Evolutionary conservation across 805 yeast genomes (phyloP).

Genomic region (Millerozyma miso): DNA sequence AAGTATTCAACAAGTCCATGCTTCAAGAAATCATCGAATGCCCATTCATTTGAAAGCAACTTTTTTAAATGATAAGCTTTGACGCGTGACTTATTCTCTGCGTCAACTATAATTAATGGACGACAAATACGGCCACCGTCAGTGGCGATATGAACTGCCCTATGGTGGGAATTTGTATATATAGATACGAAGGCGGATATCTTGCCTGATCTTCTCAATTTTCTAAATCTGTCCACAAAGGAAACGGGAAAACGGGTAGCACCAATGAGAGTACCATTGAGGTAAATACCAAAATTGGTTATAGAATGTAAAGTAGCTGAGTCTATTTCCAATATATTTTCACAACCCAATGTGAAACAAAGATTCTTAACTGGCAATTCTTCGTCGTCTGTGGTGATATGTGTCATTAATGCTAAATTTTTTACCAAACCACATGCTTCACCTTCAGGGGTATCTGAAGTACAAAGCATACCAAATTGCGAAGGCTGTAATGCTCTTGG

Average conservation of each 20-base stretch:
- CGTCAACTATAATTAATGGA: constrained; percentile 80
- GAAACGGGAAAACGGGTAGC: constrained; percentile 81
- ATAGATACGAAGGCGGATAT: constrained; percentile 89
- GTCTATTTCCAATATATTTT: constrained; percentile 74
- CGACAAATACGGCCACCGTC: constrained; percentile 99
- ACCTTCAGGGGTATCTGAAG: constrained; percentile 99
- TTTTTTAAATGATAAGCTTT: constrained; percentile 61
- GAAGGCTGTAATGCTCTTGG: constrained; percentile 99
- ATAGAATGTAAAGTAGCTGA: constrained; percentile 74
- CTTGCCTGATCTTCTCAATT: constrained; percentile 76
- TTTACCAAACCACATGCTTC: constrained; percentile 99
- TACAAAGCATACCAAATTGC: constrained; percentile 98
- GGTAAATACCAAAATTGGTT: constrained; percentile 79
- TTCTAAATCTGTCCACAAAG: constrained; percentile 76
- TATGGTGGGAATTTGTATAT: constrained; percentile 83
- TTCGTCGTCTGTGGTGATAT: constrained; percentile 96
- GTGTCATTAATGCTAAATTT: constrained; percentile 96
- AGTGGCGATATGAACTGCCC: constrained; percentile 94
- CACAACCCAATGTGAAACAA: constrained; percentile 84
- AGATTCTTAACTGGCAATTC: constrained; percentile 79
- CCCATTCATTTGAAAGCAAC: constrained; percentile 66
- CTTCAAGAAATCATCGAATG: constrained; percentile 84
- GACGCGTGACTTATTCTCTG: constrained; percentile 66
- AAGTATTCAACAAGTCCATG: constrained; percentile 90
- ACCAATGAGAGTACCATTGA: constrained; percentile 94